phyloP scores from a whole-genome alignment of 805 yeast genomes.

The Saturnispora saitoi region DNA sequence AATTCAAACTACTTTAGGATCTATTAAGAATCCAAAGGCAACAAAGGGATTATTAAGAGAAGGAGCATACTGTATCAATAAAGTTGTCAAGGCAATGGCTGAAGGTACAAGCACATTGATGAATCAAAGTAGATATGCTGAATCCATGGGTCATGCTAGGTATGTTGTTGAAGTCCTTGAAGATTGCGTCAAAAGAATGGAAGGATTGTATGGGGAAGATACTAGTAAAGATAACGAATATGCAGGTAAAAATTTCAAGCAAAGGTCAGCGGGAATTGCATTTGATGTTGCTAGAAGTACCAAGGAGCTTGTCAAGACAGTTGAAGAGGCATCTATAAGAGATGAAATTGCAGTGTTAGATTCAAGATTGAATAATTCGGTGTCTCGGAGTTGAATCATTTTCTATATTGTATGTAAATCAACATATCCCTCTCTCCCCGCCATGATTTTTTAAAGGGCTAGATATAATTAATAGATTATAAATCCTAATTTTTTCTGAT shows the following conservation, averaged over 20 bases:
- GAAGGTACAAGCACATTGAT: conserved; percentile 81
- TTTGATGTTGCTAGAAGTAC: conserved; percentile 96
- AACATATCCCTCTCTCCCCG: background rate
- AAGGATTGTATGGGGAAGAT: conserved; percentile 45
- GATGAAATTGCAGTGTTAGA: conserved; percentile 80
- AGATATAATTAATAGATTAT: background rate
- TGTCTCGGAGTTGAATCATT: background rate
- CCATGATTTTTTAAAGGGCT: background rate
- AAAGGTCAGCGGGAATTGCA: conserved; percentile 90
- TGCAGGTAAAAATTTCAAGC: conserved; percentile 86
- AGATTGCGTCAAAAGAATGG: conserved; percentile 82
- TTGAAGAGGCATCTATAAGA: conserved; percentile 85
- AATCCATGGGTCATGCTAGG: conserved; percentile 80
- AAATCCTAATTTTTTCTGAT: background rate
- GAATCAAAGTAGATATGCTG: conserved; percentile 80
- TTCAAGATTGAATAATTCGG: conserved; percentile 37
- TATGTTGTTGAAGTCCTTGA: conserved; percentile 84
- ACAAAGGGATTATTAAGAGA: conserved; percentile 65
- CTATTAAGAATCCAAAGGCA: conserved; percentile 69
- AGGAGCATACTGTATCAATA: conserved; percentile 68
- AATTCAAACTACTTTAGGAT: conserved; percentile 69
- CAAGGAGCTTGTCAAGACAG: conserved; percentile 90
- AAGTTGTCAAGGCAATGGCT: conserved; percentile 77
- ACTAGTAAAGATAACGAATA: conserved; percentile 43
- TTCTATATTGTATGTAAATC: background rate